Conservation (phyloP, 179 eudicot genomes). For the Actinidia arguta region DNA sequence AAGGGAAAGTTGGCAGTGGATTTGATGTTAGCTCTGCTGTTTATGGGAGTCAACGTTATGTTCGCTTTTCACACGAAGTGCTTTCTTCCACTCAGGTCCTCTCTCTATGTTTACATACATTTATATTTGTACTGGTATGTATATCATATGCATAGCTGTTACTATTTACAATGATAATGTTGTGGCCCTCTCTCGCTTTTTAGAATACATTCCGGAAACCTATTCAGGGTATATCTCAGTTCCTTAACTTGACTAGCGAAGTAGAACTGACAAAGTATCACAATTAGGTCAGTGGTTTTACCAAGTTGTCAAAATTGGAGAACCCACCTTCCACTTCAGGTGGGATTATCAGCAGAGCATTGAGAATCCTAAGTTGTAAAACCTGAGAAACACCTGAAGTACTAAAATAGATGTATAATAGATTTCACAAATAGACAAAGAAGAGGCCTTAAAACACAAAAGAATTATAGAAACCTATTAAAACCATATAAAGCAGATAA, state of each 20-base stretch:
- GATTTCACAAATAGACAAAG: too few species aligned
- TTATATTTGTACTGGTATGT: neutral
- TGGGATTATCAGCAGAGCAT: neutral
- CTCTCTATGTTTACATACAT: conserved; percentile 20
- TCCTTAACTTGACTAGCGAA: neutral
- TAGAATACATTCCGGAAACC: neutral
- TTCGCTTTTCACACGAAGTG: conserved; percentile 94
- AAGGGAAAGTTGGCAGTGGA: conserved; percentile 99
- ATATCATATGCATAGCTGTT: neutral
- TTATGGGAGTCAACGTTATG: conserved; percentile 97
- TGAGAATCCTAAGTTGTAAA: neutral
- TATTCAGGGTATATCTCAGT: neutral
- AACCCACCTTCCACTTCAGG: neutral
- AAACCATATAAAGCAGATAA: too few species aligned
- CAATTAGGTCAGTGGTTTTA: neutral
- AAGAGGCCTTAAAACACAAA: too few species aligned
- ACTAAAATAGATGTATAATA: too few species aligned
- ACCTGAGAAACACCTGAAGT: too few species aligned
- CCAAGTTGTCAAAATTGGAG: conserved; percentile 1
- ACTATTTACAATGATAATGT: neutral
- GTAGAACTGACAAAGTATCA: neutral
- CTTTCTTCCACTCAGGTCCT: conserved; percentile 93
- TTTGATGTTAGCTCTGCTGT: conserved; percentile 99
- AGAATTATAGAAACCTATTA: too few species aligned
- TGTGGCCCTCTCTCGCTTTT: neutral